Evolutionary conservation across 768 basidiomycete species (phyloP).

Genomic region (Melanogaster broomeanus): DNA sequence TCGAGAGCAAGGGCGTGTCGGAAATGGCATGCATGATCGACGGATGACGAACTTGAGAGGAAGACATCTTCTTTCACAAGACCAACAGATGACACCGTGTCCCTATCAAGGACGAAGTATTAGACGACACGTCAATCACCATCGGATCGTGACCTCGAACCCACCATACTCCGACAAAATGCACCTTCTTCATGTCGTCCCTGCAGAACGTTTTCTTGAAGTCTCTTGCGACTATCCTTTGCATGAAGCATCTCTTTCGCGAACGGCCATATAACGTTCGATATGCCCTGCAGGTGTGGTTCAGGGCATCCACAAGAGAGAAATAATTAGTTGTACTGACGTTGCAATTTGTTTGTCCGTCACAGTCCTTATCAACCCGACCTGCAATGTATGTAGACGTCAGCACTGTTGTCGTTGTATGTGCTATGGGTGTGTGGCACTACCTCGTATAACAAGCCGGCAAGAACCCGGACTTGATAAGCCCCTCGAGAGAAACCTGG

Average conservation of each 20-base stretch:
- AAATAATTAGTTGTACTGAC: conserved; percentile 1
- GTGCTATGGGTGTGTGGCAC: too few species aligned
- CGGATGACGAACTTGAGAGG: conserved; percentile 57
- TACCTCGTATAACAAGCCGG: conserved; percentile 40
- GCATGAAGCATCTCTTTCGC: conserved; percentile 16
- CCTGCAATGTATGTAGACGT: conserved; percentile 11
- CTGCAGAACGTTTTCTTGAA: conserved; percentile 48
- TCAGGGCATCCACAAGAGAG: background rate
- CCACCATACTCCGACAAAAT: conserved; percentile 54
- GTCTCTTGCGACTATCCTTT: conserved; percentile 14
- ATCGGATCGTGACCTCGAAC: conserved; percentile 15
- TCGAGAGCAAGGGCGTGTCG: conserved; percentile 66
- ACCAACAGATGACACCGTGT: conserved; percentile 66
- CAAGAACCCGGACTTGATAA: conserved; percentile 38
- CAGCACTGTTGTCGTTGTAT: too few species aligned
- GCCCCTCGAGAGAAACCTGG: conserved; percentile 44
- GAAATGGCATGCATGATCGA: conserved; percentile 55
- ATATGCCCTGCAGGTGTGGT: conserved; percentile 9
- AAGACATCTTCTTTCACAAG: conserved; percentile 43
- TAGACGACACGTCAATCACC: background rate
- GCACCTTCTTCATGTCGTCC: conserved; percentile 41
- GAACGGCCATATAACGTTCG: conserved; percentile 16
- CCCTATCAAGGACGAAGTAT: conserved; percentile 38
- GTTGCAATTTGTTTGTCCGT: conserved; percentile 30
- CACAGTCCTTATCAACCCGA: conserved; percentile 29